A percentile compares a stretch with the other conserved stretches of the same genome.
Conservation (phyloP, 192 early-diverging fungal genomes). For the Entomortierella chlamydospora region DNA sequence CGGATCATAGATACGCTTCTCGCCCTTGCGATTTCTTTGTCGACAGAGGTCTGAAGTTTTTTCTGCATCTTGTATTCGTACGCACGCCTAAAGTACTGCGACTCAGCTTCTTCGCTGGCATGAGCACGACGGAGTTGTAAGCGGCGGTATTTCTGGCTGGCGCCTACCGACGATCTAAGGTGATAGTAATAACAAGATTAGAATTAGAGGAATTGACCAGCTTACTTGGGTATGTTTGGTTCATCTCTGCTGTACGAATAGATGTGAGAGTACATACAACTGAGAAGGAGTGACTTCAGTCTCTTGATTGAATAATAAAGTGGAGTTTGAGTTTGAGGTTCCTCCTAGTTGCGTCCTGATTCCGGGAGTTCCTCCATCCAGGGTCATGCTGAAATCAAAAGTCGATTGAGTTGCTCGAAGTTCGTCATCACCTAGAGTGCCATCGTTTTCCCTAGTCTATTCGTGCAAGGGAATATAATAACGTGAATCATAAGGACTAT, state of each 20-base stretch:
- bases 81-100: conserved; percentile 21
- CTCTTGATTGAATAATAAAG: conserved; percentile 28
- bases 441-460: background rate
- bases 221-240: too few relatives aligned
- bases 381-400: conserved; percentile 60
- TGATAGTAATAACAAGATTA: too few relatives aligned
- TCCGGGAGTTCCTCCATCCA: conserved; percentile 44
- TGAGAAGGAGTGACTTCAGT: conserved; percentile 5
- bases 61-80: conserved; percentile 23
- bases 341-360: conserved; percentile 44
- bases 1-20: conserved; percentile 70
- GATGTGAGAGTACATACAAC: background rate
- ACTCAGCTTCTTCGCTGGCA: background rate
- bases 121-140: conserved; percentile 29
- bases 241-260: too few relatives aligned
- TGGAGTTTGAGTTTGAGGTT: conserved; percentile 16
- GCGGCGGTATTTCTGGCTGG: conserved; percentile 23
- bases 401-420: conserved; percentile 55
- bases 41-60: background rate
- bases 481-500: too few relatives aligned
- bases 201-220: too few relatives aligned
- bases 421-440: conserved; percentile 22
- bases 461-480: background rate
- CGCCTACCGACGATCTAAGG: background rate
- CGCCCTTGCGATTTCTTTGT: conserved; percentile 61